Evolutionary conservation across 163 green algal genomes (phyloP).

Genomic region (Botryococcus braunii): DNA sequence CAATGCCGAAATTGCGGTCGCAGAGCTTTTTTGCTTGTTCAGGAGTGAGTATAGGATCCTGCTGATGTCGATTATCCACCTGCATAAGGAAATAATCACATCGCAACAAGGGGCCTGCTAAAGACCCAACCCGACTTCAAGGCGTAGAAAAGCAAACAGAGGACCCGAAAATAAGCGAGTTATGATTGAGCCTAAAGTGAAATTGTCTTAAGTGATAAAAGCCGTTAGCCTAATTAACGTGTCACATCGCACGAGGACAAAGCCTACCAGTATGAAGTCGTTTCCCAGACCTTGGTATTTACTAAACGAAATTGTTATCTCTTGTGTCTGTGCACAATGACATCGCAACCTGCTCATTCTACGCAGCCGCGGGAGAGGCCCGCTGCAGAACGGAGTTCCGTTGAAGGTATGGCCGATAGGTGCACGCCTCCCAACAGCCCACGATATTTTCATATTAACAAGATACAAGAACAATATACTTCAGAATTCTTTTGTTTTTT

Average conservation of each 20-base stretch:
- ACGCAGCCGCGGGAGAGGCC: too few species aligned
- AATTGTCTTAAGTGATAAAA: background rate
- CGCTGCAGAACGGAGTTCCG: too few species aligned
- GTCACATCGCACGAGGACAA: background rate
- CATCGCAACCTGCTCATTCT: too few species aligned
- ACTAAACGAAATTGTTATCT: too few species aligned
- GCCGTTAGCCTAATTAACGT: background rate
- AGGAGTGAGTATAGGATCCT: slow-evolving; percentile 61
- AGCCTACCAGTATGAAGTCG: slow-evolving; percentile 93
- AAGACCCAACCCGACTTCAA: background rate
- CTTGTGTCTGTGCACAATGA: too few species aligned
- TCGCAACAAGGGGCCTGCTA: background rate
- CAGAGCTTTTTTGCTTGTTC: slow-evolving; percentile 80
- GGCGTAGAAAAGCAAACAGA: background rate
- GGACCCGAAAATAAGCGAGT: background rate
- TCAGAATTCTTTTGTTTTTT: too few species aligned
- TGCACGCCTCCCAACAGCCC: too few species aligned
- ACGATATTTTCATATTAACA: too few species aligned
- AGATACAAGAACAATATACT: too few species aligned
- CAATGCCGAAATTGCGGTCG: slow-evolving; percentile 95
- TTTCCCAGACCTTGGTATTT: slow-evolving; percentile 99
- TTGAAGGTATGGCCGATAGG: too few species aligned
- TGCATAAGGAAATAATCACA: slow-evolving; percentile 25
- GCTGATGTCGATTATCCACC: slow-evolving; percentile 85
- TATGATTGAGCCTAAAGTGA: background rate